Conservation (phyloP, 2,329 filamentous ascomycete genomes). For the Hypoxylon sp. region DNA sequence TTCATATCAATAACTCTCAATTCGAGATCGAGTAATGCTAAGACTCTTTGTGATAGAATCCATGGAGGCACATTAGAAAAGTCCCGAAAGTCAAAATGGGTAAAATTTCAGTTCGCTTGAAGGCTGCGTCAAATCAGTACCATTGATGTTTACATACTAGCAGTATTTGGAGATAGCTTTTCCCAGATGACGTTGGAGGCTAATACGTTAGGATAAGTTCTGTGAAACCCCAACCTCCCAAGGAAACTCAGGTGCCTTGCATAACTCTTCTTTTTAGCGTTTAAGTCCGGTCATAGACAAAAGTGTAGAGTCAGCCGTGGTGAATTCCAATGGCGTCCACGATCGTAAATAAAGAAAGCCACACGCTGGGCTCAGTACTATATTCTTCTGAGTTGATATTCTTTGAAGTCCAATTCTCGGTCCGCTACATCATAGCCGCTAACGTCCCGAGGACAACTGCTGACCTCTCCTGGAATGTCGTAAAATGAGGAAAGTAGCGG, state of each 20-base stretch:
- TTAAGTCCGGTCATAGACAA: constrained; percentile 3
- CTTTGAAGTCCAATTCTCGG: constrained; percentile 6
- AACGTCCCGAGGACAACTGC: constrained; percentile 13
- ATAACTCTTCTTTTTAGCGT: constrained; percentile 32
- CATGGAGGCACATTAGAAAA: constrained; percentile 1
- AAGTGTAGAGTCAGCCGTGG: neutral
- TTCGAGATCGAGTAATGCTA: constrained; percentile 4
- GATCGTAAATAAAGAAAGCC: constrained; percentile 1
- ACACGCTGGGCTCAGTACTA: neutral
- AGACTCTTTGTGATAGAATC: constrained; percentile 3
- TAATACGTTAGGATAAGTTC: constrained; percentile 26
- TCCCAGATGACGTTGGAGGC: constrained; percentile 32
- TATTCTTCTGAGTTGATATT: constrained; percentile 5
- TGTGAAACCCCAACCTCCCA: constrained; percentile 38
- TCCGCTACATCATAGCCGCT: constrained; percentile 16
- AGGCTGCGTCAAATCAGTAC: constrained; percentile 13
- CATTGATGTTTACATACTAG: constrained; percentile 28
- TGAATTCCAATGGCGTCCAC: constrained; percentile 17
- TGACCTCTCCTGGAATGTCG: constrained; percentile 5
- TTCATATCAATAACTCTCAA: constrained; percentile 3
- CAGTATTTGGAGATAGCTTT: constrained; percentile 32
- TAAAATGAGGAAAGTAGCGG: constrained; percentile 10
- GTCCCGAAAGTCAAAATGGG: constrained; percentile 9
- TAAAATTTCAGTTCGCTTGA: constrained; percentile 16
- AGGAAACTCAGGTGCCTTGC: constrained; percentile 35